Evolutionary conservation across 1,284 basidiomycete genomes (phyloP), one percentile per base, ranked within the genome.

Genomic region (Trichosporon faecale): DNA sequence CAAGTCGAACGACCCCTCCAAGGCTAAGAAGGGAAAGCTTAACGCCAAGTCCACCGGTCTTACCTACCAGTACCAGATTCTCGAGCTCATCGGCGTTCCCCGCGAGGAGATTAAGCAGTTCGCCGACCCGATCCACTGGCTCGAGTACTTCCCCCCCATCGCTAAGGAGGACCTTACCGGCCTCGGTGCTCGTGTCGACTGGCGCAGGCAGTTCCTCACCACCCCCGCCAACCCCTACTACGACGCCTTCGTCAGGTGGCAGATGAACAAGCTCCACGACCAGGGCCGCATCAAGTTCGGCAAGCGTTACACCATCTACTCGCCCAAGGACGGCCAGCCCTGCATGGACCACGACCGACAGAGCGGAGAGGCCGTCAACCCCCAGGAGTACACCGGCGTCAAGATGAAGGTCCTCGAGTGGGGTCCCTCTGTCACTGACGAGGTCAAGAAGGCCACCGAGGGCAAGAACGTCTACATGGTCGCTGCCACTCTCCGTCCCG

Each of bases 331-430:
- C 79, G 95, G 94, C 9, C 97, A 99, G 82, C 96, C 97, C 0
- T 99, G 97, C 82, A 99, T 99, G 97, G 97, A 99, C 85, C 97
- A 99, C 86, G 97, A 99, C 83, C 92, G 97, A 73, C 89, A 90
- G 69, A 94, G 94, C 74, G 97, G 97, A 64, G 97, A 99, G 84
- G 95, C 92, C 67, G 86, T 97, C 69, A 94, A 94, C 18, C 96
- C 97, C 7, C 95, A 97, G 80, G 96, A 99, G 82, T 99, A 99
- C 85, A 95, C 96, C 16, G 92, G 88, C 21, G 86, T 99, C 82
- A 98, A 98, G 87, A 95, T 98, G 93, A 89, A 93, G 83, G 93
- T 98, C 2, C 85, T 91, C 16, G 87, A 93, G 74, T 97, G 93
- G 91, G 83, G 85, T 55, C 84, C 84, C 49, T 84, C 85, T 23